Conservation (phyloP, 306 rosid species). For the Pyrus pyrifolia region DNA sequence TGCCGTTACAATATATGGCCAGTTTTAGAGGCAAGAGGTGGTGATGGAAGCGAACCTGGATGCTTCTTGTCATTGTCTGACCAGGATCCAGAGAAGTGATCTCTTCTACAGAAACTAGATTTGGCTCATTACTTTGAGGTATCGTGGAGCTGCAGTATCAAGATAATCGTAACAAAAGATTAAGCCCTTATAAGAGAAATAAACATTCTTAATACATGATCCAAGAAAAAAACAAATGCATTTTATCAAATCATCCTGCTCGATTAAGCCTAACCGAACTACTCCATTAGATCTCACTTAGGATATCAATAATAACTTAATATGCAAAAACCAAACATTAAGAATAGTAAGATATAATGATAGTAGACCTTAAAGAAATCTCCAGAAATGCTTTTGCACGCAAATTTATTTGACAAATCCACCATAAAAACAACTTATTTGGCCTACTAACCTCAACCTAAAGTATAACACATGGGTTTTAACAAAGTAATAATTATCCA, state of each 20-base stretch:
- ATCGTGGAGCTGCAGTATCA: conserved; percentile 47
- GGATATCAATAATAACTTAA: no score
- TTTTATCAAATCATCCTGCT: background rate
- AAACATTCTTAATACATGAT: background rate
- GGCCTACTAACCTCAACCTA: no score
- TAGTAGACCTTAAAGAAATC: no score
- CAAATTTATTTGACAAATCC: background rate
- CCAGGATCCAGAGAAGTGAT: conserved; percentile 74
- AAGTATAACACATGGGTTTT: no score
- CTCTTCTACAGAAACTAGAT: conserved; percentile 55
- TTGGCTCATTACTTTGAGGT: conserved; percentile 37
- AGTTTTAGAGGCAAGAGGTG: conserved; percentile 88
- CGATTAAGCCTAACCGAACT: no score
- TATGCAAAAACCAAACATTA: no score
- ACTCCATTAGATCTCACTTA: no score
- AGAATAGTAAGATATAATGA: no score
- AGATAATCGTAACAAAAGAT: conserved; percentile 16
- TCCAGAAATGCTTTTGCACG: no score
- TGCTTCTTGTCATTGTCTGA: conserved; percentile 44
- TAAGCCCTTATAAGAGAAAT: conserved; percentile 18
- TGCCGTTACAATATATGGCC: conserved; percentile 65
- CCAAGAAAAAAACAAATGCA: background rate
- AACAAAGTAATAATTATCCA: no score
- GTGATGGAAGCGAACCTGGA: conserved; percentile 83
- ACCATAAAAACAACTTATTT: background rate